Base-by-base conservation (phyloP, 345 rosid species). In the Moricandia moricandioides region DNA sequence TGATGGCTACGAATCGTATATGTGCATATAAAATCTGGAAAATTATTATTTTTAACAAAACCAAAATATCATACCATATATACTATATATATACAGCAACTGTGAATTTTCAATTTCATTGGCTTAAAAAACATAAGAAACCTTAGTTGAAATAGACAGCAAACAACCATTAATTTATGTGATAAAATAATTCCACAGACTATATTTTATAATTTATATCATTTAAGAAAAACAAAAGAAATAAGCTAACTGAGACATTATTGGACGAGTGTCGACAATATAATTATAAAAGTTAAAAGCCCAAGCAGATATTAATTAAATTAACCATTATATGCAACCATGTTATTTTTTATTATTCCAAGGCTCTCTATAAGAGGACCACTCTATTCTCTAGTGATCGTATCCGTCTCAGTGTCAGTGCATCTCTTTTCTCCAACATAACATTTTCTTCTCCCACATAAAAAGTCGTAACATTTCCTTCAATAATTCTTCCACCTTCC, bases 301-400 rank as follows among this genome's bases (percentile, higher is more conserved):
- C 55, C 39, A 37, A 63, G 49, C 27, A 73, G 34, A 63, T 21
- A 73, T 7, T 8, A 52, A 71, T 62, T 62, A 62, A 65, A 65
- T 17, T 29, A 8, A 35, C 40, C 24, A 21, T 21, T 21, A 21
- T 21, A 21, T 21, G 24, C 24, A 21, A 21, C 24, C 30, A 55
- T 27, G 12, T 39, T 17, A 7, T 55, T 56, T 29, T 55, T 26
- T 35, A 58, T 26, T 35, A 58, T 35, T 1, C 33, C 2, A 63
- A 66, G 51, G 43, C 9, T 14, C 65, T 26, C 33, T 74, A 31
- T 67, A 74, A 58, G 67, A 67, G 68, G 78, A 60, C 73, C 52
- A 59, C 26, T 31, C 67, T 43, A 74, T 21, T 62, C 63, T 26
- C 63, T 6, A 45, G 13, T 59, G 62, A 67, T 59, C 47, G 70